phyloP scores from a whole-genome alignment of 306 rosid species.

The Lathyrus oleraceus region DNA sequence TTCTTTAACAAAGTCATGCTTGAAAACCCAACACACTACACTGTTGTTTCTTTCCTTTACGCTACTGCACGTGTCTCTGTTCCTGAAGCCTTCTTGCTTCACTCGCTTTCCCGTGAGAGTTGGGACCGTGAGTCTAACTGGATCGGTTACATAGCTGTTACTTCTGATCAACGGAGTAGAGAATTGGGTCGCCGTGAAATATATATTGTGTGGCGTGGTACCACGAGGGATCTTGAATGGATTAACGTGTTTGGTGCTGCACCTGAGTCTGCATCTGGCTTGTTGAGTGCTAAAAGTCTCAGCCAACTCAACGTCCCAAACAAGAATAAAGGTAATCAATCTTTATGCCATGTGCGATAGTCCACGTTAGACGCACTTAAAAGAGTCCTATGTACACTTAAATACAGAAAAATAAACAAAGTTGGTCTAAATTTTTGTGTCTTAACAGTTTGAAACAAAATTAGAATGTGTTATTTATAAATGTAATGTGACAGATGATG shows the following conservation, averaged over 20 bases:
- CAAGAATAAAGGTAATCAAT: background rate
- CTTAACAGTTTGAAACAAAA: background rate
- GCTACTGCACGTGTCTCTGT: conserved; percentile 62
- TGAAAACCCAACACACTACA: conserved; percentile 38
- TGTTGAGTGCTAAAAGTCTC: conserved; percentile 33
- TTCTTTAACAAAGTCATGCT: conserved; percentile 65
- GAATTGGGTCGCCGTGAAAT: conserved; percentile 59
- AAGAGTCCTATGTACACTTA: background rate
- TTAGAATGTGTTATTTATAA: background rate
- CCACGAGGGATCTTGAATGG: conserved; percentile 63
- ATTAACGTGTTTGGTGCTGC: conserved; percentile 44
- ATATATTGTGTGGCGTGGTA: conserved; percentile 69
- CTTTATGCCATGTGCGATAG: no score
- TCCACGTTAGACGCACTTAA: no score
- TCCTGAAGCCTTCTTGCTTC: conserved; percentile 57
- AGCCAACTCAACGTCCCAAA: background rate
- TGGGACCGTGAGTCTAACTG: conserved; percentile 83
- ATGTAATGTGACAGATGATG: background rate
- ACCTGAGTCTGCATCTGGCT: conserved; percentile 22
- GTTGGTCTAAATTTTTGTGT: background rate
- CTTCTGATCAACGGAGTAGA: conserved; percentile 38
- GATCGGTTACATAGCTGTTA: conserved; percentile 71
- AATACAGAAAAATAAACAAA: background rate
- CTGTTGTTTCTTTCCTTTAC: conserved; percentile 55
- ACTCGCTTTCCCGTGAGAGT: conserved; percentile 54